Base-by-base conservation (phyloP, 805 yeast genomes). In the Ogataea nitratoaversa region DNA sequence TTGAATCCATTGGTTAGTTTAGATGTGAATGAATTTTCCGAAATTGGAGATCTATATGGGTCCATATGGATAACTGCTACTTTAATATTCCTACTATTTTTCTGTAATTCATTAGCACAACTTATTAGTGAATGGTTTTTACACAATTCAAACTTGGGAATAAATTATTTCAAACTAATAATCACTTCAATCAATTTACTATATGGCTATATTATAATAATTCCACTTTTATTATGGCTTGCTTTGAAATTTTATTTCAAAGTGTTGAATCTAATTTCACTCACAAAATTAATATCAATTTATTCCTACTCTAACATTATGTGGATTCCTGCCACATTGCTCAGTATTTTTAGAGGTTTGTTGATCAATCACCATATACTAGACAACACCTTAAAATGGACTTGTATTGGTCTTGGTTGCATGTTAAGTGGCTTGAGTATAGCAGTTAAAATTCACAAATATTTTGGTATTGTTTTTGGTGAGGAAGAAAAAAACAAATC, bases 31-130 rank as follows among this genome's bases (percentile, higher is more conserved):
- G 62, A 46, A 49, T 67, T 49, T 67, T 68, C 70, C 30, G 68
- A 70, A 13, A 42, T 48, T 38, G 77, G 82, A 3, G 98, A 90
- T 54, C 64, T 90, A 38, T 91, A 88, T 59, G 96, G 96, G 0
- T 84, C 95, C 7, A 67, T 88, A 16, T 90, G 98, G 98, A 79
- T 90, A 32, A 84, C 91, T 11, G 88, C 89, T 0, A 83, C 95
- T 0, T 76, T 87, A 36, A 78, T 86, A 1, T 77, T 85, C 48
- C 66, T 82, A 24, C 69, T 86, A 58, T 89, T 89, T 63, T 79
- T 88, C 42, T 74, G 89, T 33, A 76, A 84, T 27, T 82, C 95
- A 0, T 72, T 85, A 17, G 75, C 85, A 2, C 79, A 81, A 35
- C 55, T 84, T 18, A 52, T 88, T n/a, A 66, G 78, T n/a, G 71